phyloP scores from a whole-genome alignment of 2,329 filamentous ascomycete genomes.

The Hypoxylon sp. region DNA sequence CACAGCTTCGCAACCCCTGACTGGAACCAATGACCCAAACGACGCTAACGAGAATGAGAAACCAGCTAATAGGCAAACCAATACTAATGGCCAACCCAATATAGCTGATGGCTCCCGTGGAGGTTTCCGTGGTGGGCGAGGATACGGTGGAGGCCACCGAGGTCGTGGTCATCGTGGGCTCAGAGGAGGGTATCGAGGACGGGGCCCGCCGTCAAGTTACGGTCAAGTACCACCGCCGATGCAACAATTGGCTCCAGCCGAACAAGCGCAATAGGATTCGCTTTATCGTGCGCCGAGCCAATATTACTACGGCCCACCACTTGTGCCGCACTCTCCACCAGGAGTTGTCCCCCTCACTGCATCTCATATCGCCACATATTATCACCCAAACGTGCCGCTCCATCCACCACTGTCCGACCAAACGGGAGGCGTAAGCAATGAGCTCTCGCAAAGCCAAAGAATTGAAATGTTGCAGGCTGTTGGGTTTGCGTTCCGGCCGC shows the following conservation, averaged over 20 bases:
- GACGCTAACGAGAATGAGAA: slow-evolving; percentile 21
- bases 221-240: slow-evolving; percentile 29
- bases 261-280: slow-evolving; percentile 41
- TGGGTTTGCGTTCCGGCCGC: background rate
- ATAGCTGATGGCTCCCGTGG: slow-evolving; percentile 39
- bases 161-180: slow-evolving; percentile 43
- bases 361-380: background rate
- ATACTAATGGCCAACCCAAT: slow-evolving; percentile 13
- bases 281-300: slow-evolving; percentile 14
- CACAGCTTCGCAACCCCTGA: slow-evolving; percentile 12
- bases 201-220: slow-evolving; percentile 39
- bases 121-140: slow-evolving; percentile 46
- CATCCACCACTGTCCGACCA: background rate
- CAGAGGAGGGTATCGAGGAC: slow-evolving; percentile 42
- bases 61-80: slow-evolving; percentile 1
- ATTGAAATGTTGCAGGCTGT: background rate
- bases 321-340: background rate
- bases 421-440: background rate
- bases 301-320: background rate
- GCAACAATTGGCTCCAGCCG: slow-evolving; percentile 31
- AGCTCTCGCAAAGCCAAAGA: background rate
- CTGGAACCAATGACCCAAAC: background rate
- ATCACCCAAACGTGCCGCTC: background rate
- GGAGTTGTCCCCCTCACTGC: background rate
- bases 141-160: slow-evolving; percentile 43